Conservation (phyloP, 2,329 filamentous ascomycete species). For the Alternaria viburni region DNA sequence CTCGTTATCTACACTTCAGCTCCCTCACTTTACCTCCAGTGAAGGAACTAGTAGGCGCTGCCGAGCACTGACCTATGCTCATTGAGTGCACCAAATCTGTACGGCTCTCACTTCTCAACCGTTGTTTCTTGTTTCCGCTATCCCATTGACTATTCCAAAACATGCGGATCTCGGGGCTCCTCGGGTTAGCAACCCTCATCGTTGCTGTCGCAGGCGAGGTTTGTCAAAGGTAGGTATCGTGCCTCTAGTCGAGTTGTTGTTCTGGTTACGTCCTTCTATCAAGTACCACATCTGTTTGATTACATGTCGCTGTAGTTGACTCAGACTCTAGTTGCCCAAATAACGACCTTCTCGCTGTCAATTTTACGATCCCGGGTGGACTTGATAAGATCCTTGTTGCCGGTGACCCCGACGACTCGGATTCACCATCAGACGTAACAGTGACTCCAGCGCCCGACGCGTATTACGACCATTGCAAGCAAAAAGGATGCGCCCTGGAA, state of each 20-base stretch:
- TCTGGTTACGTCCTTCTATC: not conserved
- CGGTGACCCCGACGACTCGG: not conserved
- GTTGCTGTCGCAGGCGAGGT: not conserved
- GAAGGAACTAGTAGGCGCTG: not conserved
- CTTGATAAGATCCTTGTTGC: not conserved
- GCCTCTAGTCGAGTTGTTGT: too few species aligned
- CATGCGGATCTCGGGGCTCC: not conserved
- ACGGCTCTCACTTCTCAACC: not conserved
- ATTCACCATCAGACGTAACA: not conserved
- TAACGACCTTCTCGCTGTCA: not conserved
- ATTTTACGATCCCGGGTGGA: not conserved
- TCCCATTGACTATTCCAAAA: not conserved
- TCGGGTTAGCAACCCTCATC: not conserved
- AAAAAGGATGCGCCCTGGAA: conserved; percentile 19
- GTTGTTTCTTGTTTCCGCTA: not conserved
- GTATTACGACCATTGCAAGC: conserved; percentile 11
- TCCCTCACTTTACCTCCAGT: not conserved
- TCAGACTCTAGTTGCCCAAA: not conserved
- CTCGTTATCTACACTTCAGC: not conserved
- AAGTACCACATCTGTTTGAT: not conserved
- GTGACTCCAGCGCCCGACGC: conserved; percentile 10
- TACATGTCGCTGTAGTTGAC: not conserved
- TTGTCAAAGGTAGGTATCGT: not conserved
- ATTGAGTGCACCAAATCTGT: not conserved
- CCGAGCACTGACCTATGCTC: not conserved